A percentile compares a stretch with the other conserved stretches of the same genome.
Conservation (phyloP, 23 red algal species). For the Gracilaria gracilis region DNA sequence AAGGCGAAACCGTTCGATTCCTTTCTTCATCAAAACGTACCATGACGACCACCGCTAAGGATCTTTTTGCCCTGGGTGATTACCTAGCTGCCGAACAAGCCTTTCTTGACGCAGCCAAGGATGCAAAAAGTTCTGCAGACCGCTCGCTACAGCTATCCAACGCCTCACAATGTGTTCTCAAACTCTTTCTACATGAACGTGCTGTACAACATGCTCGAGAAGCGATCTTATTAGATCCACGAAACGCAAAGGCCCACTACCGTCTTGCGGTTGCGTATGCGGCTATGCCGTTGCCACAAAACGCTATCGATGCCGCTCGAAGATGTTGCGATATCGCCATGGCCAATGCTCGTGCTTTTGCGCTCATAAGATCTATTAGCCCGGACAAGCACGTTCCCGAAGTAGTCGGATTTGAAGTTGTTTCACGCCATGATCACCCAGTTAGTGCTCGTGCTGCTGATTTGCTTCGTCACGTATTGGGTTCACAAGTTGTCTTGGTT, state of each 20-base stretch:
- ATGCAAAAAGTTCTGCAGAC: not conserved
- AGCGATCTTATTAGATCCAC: constrained; percentile 26
- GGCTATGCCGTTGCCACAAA: constrained; percentile 21
- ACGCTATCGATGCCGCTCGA: constrained; percentile 17
- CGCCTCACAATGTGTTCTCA: constrained; percentile 49
- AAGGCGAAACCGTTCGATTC: no score
- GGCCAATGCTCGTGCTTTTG: constrained; percentile 33
- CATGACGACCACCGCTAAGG: constrained; percentile 6
- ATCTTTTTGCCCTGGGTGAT: constrained; percentile 8
- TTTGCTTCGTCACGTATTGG: not conserved
- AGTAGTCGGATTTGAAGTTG: constrained; percentile 1
- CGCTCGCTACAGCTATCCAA: constrained; percentile 29
- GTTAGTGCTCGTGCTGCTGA: constrained; percentile 23
- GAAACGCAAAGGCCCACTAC: constrained; percentile 25
- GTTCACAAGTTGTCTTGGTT: constrained; percentile 12
- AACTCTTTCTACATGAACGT: not conserved
- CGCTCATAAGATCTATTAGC: constrained; percentile 7
- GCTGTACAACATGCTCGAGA: constrained; percentile 19
- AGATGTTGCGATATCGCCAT: constrained; percentile 41
- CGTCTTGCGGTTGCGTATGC: constrained; percentile 26
- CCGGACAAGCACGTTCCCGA: not conserved
- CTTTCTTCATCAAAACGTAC: no score
- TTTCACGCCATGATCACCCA: not conserved
- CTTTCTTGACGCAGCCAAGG: constrained; percentile 23
- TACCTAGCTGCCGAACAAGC: constrained; percentile 17